Evolutionary conservation across 2,329 filamentous ascomycete species (phyloP), one percentile per base, ranked within the genome.

Genomic region (Geosmithia flava): DNA sequence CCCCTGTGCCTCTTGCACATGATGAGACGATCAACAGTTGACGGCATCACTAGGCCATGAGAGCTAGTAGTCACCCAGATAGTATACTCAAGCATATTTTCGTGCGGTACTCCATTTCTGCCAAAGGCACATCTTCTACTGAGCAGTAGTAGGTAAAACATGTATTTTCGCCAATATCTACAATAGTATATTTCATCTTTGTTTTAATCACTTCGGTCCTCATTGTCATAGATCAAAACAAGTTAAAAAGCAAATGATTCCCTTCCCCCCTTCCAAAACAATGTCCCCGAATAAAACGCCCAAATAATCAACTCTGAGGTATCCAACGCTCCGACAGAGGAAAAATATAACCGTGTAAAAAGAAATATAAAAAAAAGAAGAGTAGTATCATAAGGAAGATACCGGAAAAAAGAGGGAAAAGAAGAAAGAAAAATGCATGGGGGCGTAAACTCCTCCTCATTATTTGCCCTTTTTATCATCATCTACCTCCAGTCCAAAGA

Each of bases 401-500:
- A 27, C 23, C 23, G 8, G 23, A 4, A 4, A 27, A 8, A 8
- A 27, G 23, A 37, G 13, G 15, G 29, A 30, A 30, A 30, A 30
- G 29, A 30, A 30, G 29, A 30, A 37, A 37, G 23, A 27, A 37
- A 16, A 37, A 37, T 37, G 11, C 33, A 37, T 27, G 8, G 23
- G 23, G 23, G 23, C 23, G 29, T 6, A 7, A 42, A n/a, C 40
- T 42, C 40, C 13, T 20, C 40, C n/a, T 19, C 6, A 42, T 42
- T 20, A 42, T n/a, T 42, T n/a, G 40, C 20, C 33, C 33, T 37
- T 37, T 3, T 37, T 11, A 16, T 37, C 33, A 13, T 37, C 33
- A 11, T 37, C 15, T 3, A 20, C 19, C 20, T 20, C 11, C 42
- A 15, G 5, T 7, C 40, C 20, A 20, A 44, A 20, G 42, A 62